These are phyloP conservation scores for Pulveroboletus sp. DNA, from an alignment of 768 basidiomycete species.

Conservation along the genomic window DNA sequence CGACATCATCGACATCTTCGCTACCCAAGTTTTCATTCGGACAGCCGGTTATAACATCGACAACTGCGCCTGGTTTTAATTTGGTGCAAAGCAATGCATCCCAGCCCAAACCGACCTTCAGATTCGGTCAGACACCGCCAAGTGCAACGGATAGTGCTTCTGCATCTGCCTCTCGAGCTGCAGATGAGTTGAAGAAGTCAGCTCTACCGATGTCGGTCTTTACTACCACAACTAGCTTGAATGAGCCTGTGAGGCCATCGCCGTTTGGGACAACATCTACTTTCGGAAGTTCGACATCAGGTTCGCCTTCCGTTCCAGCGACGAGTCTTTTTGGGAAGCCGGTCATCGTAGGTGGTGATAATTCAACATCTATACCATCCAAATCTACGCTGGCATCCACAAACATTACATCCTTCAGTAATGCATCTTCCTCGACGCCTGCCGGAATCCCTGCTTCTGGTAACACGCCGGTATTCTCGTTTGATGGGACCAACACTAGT, in stretches of 20 bases:
- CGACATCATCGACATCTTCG: conserved; percentile 8
- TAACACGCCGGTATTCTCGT: conserved; percentile 16
- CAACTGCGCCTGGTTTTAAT: conserved; percentile 2
- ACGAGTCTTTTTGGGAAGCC: conserved; percentile 16
- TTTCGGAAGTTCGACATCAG: conserved; percentile 21
- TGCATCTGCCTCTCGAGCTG: conserved; percentile 7
- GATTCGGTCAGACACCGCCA: conserved; percentile 21
- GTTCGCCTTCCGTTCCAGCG: conserved; percentile 9
- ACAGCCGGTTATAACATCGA: conserved; percentile 8
- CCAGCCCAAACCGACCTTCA: conserved; percentile 21
- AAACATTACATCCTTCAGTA: conserved; percentile 15
- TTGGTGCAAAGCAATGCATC: conserved; percentile 4
- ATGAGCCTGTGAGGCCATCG: conserved; percentile 23
- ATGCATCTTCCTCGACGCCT: conserved; percentile 13
- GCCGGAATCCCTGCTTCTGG: conserved; percentile 12
- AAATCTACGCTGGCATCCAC: conserved; percentile 13
- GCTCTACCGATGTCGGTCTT: conserved; percentile 19
- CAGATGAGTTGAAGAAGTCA: conserved; percentile 24
- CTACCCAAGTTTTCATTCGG: conserved; percentile 26
- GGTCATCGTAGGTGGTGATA: conserved; percentile 7
- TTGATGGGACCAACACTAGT: conserved; percentile 12
- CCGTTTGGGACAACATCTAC: conserved; percentile 11
- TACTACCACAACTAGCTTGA: conserved; percentile 12
- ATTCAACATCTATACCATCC: conserved; percentile 19
- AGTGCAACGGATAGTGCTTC: conserved; percentile 22